Conservation (phyloP, 1,139 yeast genomes). For the Hemisphaericaspora xylofermentans region DNA sequence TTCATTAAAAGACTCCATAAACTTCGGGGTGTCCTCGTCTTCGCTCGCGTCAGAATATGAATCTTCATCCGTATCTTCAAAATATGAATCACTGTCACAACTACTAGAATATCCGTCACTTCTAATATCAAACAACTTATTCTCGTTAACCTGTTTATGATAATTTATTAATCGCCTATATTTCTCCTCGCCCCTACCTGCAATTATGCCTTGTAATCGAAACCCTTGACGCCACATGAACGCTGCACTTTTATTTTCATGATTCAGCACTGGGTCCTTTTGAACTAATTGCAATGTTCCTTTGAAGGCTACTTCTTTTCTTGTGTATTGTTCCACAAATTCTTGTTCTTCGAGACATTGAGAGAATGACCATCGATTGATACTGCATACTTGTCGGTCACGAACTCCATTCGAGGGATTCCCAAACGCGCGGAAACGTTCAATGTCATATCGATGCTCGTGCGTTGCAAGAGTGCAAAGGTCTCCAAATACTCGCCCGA, state of each 20-base stretch:
- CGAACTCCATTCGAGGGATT: conserved; percentile 15
- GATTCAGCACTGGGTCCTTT: not conserved
- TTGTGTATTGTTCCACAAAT: conserved; percentile 15
- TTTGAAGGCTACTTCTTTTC: conserved; percentile 7
- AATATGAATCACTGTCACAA: conserved; percentile 11
- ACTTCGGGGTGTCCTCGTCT: not conserved
- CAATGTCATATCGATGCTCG: conserved; percentile 31
- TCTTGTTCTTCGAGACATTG: conserved; percentile 32
- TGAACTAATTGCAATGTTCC: conserved; percentile 5
- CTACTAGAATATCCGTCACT: conserved; percentile 12
- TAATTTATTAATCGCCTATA: conserved; percentile 22
- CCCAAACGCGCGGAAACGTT: conserved; percentile 23
- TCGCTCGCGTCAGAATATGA: conserved; percentile 1
- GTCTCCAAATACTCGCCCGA: conserved; percentile 46
- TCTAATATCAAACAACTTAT: conserved; percentile 7
- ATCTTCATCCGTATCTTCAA: conserved; percentile 2
- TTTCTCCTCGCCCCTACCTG: conserved; percentile 25
- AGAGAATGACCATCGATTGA: conserved; percentile 36
- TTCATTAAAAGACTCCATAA: not conserved
- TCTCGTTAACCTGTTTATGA: conserved; percentile 13
- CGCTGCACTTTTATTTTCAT: not conserved
- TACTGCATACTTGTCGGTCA: conserved; percentile 22
- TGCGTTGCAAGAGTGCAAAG: conserved; percentile 22
- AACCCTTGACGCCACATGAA: conserved; percentile 16
- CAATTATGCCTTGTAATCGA: conserved; percentile 24